A percentile compares a stretch with the other conserved stretches of the same genome.
These are phyloP conservation scores for Parietaria judaica DNA, from an alignment of 306 rosid genomes.

Conservation along the genomic window DNA sequence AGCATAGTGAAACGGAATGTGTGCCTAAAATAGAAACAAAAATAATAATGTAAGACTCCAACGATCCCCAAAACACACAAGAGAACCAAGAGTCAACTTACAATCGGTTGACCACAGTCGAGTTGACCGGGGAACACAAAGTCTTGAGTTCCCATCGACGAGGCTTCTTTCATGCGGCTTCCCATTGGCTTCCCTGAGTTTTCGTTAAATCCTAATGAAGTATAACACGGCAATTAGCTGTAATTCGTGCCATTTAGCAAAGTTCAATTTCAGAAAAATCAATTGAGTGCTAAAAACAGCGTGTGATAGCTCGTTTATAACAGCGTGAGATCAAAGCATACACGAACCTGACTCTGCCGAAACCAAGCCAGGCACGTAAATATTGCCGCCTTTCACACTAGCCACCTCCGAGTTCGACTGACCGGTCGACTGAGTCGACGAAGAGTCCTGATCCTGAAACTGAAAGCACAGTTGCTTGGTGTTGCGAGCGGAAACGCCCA, in stretches of 20 bases:
- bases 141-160: conserved; percentile 28
- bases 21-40: conserved; percentile 40
- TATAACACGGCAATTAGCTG: conserved; percentile 9
- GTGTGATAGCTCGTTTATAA: too few relatives aligned
- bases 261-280: too few relatives aligned
- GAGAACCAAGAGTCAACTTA: conserved; percentile 33
- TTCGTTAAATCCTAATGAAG: conserved; percentile 27
- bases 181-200: conserved; percentile 24
- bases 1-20: conserved; percentile 32
- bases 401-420: conserved; percentile 40
- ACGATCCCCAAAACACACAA: conserved; percentile 13
- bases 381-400: conserved; percentile 20
- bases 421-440: conserved; percentile 56
- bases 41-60: conserved; percentile 14
- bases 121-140: conserved; percentile 29
- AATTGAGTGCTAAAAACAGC: too few relatives aligned
- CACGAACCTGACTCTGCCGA: conserved; percentile 38
- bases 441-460: conserved; percentile 53
- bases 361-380: conserved; percentile 17
- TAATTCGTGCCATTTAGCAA: too few relatives aligned
- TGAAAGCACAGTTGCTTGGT: conserved; percentile 33
- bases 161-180: conserved; percentile 19
- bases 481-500: conserved; percentile 37
- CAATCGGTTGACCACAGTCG: conserved; percentile 37
- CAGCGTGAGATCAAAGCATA: too few relatives aligned